Evolutionary conservation across 1,284 basidiomycete genomes (phyloP).

Genomic region (Malassezia yamatoensis): DNA sequence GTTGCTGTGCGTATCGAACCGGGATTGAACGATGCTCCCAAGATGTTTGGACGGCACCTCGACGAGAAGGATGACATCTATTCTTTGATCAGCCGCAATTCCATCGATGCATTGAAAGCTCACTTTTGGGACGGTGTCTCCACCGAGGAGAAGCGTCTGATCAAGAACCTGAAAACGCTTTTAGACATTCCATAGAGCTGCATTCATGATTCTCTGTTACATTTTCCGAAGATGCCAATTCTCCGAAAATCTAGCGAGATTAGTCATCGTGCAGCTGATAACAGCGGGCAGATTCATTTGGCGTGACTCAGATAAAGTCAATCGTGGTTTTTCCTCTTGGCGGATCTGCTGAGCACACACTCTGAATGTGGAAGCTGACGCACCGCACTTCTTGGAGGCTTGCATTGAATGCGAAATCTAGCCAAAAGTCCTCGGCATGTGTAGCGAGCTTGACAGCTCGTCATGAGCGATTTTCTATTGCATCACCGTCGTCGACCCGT

Average conservation of each 20-base stretch:
- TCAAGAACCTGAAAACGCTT: constrained; percentile 81
- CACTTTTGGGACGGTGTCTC: constrained; percentile 83
- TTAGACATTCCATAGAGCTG: constrained; percentile 50
- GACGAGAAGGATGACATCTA: constrained; percentile 91
- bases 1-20: constrained; percentile 98
- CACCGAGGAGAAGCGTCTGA: constrained; percentile 84
- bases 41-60: constrained; percentile 66
- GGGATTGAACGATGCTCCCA: constrained; percentile 85
- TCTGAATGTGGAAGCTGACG: neutral
- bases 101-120: constrained; percentile 85
- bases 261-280: constrained; percentile 8
- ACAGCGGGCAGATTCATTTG: neutral
- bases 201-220: neutral
- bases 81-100: constrained; percentile 78
- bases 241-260: neutral
- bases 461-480: neutral
- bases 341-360: no score
- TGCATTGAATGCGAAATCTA: no score
- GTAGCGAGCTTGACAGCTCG: no score
- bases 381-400: neutral
- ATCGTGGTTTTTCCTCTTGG: no score
- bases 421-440: no score
- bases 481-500: neutral
- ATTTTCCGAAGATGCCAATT: neutral
- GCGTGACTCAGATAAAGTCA: neutral